These are phyloP conservation scores for Misopates orontium DNA, from an alignment of 257 asterid species.

Conservation along the genomic window DNA sequence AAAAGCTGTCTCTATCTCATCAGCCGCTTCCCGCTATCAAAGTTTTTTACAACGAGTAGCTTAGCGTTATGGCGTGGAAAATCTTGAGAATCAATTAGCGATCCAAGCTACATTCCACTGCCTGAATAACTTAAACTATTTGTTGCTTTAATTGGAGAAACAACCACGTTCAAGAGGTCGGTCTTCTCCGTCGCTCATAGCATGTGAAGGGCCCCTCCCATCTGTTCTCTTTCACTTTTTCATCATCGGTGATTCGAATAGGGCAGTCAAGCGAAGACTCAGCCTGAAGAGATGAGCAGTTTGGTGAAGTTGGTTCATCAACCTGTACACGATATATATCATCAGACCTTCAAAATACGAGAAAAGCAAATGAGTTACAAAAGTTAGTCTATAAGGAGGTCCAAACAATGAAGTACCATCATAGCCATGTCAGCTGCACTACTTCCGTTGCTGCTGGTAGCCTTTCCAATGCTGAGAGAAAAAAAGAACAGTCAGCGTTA, in stretches of 20 bases:
- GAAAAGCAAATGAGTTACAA: constrained; percentile 6
- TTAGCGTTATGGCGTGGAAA: background rate
- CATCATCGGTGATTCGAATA: constrained; percentile 3
- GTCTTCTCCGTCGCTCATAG: constrained; percentile 41
- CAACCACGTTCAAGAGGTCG: constrained; percentile 27
- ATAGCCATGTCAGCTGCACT: constrained; percentile 30
- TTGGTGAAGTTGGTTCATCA: constrained; percentile 20
- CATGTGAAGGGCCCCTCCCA: constrained; percentile 27
- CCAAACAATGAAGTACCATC: constrained; percentile 27
- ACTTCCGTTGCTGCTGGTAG: constrained; percentile 17
- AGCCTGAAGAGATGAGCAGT: constrained; percentile 15
- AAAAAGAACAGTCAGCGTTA: constrained; percentile 9
- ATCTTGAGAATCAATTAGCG: background rate
- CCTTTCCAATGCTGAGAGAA: constrained; percentile 31
- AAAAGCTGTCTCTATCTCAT: background rate
- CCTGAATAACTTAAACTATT: constrained; percentile 10
- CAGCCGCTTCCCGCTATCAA: constrained; percentile 1
- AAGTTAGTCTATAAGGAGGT: background rate
- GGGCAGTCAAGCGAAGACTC: constrained; percentile 1
- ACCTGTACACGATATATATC: constrained; percentile 23
- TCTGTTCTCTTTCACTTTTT: constrained; percentile 21
- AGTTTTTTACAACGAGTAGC: background rate
- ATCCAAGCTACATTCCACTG: constrained; percentile 11
- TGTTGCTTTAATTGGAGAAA: background rate
- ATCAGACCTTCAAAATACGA: constrained; percentile 1